phyloP scores from a whole-genome alignment of 2,329 filamentous ascomycete species.

The Penicillium freii region DNA sequence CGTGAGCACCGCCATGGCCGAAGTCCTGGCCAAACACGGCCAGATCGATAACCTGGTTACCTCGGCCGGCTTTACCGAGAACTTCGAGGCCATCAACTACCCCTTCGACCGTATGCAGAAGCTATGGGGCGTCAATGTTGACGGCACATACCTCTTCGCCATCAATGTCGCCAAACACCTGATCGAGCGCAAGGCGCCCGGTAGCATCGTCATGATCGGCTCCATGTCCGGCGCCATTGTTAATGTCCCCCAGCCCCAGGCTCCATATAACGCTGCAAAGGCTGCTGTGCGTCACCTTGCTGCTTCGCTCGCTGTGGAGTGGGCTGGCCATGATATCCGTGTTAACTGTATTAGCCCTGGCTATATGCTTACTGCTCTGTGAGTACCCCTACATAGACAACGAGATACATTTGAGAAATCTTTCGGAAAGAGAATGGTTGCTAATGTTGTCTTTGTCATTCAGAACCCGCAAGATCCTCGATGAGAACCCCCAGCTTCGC shows the following conservation, averaged over 20 bases:
- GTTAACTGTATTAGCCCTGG: slow-evolving; percentile 95
- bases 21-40: slow-evolving; percentile 69
- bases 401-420: neutral
- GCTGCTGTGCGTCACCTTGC: slow-evolving; percentile 88
- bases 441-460: slow-evolving; percentile 2
- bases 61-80: slow-evolving; percentile 95
- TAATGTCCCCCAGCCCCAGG: slow-evolving; percentile 92
- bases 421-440: neutral
- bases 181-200: slow-evolving; percentile 73
- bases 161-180: slow-evolving; percentile 81
- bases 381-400: slow-evolving; percentile 40
- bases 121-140: slow-evolving; percentile 91
- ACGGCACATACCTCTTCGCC: slow-evolving; percentile 87
- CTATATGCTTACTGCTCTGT: slow-evolving; percentile 95
- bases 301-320: slow-evolving; percentile 85
- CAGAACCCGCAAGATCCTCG: slow-evolving; percentile 89
- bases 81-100: slow-evolving; percentile 88
- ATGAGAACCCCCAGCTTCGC: slow-evolving; percentile 87
- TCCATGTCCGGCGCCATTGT: slow-evolving; percentile 94
- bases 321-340: slow-evolving; percentile 81
- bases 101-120: slow-evolving; percentile 88
- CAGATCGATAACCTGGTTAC: slow-evolving; percentile 91
- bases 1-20: slow-evolving; percentile 69
- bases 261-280: slow-evolving; percentile 89
- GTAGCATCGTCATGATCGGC: slow-evolving; percentile 91